phyloP scores from a whole-genome alignment of 257 asterid species.

The Primulina eburnea region DNA sequence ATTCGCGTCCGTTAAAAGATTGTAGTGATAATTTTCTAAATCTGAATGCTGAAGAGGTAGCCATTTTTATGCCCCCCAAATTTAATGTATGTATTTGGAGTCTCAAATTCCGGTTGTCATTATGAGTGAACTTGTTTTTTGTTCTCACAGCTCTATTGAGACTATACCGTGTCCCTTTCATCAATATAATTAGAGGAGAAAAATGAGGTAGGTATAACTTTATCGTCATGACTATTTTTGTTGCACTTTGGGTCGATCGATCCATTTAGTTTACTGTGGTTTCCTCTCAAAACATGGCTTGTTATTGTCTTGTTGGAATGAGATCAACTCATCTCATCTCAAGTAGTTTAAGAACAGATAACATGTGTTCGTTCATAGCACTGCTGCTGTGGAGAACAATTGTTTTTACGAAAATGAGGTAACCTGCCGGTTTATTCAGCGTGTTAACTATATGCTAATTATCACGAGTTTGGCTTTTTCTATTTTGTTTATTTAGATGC shows the following conservation, averaged over 20 bases:
- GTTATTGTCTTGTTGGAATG: neutral
- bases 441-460: constrained; percentile 21
- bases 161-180: constrained; percentile 68
- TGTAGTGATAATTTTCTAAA: constrained; percentile 45
- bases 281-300: neutral
- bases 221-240: constrained; percentile 5
- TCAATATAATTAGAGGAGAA: constrained; percentile 65
- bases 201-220: constrained; percentile 61
- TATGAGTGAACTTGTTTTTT: constrained; percentile 72
- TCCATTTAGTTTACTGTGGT: neutral
- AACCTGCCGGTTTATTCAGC: constrained; percentile 21
- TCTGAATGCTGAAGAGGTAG: constrained; percentile 88
- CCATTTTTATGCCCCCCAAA: constrained; percentile 46
- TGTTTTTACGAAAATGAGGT: constrained; percentile 25
- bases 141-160: constrained; percentile 91
- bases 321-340: constrained; percentile 14
- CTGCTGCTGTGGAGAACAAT: constrained; percentile 28
- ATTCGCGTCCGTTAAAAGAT: constrained; percentile 51
- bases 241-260: constrained; percentile 22
- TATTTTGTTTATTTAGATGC: constrained; percentile 33
- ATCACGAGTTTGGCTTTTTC: constrained; percentile 18
- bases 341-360: constrained; percentile 24
- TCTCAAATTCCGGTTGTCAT: constrained; percentile 42
- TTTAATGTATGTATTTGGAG: constrained; percentile 57
- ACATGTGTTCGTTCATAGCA: constrained; percentile 20